A percentile compares a stretch with the other conserved stretches of the same genome.
Conservation (phyloP, 2,329 filamentous ascomycete genomes). For the Aaosphaeria arxii region DNA sequence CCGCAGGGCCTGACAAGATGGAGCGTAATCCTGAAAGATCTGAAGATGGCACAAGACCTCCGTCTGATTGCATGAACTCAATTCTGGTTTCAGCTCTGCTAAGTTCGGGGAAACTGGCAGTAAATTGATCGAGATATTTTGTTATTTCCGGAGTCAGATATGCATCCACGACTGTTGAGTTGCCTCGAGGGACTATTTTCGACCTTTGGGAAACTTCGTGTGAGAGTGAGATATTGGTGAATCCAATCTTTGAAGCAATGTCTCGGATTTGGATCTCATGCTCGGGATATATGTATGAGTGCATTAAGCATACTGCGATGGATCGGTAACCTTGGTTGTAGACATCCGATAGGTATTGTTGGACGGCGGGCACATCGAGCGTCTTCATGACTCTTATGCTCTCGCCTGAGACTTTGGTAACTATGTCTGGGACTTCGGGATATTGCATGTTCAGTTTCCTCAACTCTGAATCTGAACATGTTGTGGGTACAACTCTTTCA, state of each 20-base stretch:
- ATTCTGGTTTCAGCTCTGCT: constrained; percentile 68
- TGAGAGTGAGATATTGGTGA: constrained; percentile 70
- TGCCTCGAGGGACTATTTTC: constrained; percentile 69
- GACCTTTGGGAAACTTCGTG: constrained; percentile 80
- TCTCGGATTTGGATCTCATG: constrained; percentile 75
- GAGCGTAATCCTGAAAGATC: constrained; percentile 76
- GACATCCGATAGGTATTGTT: neutral
- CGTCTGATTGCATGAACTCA: constrained; percentile 89
- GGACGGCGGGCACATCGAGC: neutral
- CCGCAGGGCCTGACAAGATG: constrained; percentile 80
- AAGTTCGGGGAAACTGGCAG: constrained; percentile 72
- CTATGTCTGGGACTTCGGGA: neutral
- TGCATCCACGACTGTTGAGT: constrained; percentile 70
- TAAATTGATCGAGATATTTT: constrained; percentile 69
- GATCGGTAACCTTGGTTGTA: constrained; percentile 61
- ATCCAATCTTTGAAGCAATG: constrained; percentile 73
- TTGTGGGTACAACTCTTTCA: constrained; percentile 8
- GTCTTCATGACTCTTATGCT: neutral
- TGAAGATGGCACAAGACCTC: constrained; percentile 63
- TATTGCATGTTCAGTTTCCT: neutral
- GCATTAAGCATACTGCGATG: constrained; percentile 82
- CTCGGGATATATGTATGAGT: constrained; percentile 81
- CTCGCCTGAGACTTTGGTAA: neutral
- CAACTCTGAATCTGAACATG: neutral
- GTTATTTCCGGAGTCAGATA: constrained; percentile 73